Base-by-base conservation (phyloP, 2,329 filamentous ascomycete species). In the Colletotrichum falcatum region DNA sequence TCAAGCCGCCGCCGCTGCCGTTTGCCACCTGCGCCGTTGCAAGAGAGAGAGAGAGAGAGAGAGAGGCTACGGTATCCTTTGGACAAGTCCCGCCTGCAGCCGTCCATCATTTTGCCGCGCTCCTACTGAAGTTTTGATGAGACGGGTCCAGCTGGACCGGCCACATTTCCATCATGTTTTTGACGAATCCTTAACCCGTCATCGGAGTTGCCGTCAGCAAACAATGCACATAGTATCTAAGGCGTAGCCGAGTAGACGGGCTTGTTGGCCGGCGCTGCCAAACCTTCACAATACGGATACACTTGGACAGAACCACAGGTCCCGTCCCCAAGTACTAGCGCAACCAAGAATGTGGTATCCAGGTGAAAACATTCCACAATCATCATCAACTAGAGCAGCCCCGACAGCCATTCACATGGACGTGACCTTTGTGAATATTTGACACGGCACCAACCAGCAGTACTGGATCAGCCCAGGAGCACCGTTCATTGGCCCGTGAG, bases 381-480 rank as follows among this genome's bases (percentile, higher is more conserved):
- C 30, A 49, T n/a, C n/a, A 33, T 37, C n/a, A 56, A n/a, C 44
- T 23, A 44, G 18, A 42, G n/a, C n/a, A n/a, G n/a, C 26, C 51
- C 26, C 48, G 26, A 33, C 46, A 75, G 66, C 71, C 73, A 74
- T 63, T 74, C 66, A 68, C 28, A 67, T 44, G 4, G 55, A 18
- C 46, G 28, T 42, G 30, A 62, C 23, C 33, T 30, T 30, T 23
- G 30, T 16, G 39, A 64, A 20, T 26, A 33, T 12, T 44, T 35
- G 23, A 44, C 44, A 55, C 60, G 44, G 39, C 35, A 53, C 51
- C 53, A 30, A 67, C 51, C 35, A 60, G n/a, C 44, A 53, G 14
- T 30, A 54, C 33, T 55, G 53, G 33, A 60, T 20, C 26, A 39
- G 54, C 23, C 37, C 42, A 39, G 26, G 55, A 61, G 35, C 58